Base-by-base conservation (phyloP, 176 grass and related monocot species). In the Triticum monococcum region DNA sequence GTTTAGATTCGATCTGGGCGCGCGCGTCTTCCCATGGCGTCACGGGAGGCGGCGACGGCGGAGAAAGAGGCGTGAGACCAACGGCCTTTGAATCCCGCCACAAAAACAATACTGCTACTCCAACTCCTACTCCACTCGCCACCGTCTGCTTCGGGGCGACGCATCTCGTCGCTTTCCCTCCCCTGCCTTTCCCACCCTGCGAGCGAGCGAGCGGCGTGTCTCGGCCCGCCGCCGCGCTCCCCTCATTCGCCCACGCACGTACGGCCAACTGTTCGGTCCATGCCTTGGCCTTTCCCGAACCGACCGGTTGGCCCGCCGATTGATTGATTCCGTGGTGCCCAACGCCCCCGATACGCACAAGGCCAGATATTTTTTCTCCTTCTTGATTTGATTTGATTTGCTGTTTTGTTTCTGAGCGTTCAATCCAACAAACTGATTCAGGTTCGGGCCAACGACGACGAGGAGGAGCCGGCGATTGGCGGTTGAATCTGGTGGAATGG, bases 401-500 rank as follows among this genome's bases (percentile, higher is more conserved):
- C 6, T 64, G n/a, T 45, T 0, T 60, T 31, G 28, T 81, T 64
- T 78, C 68, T 23, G 16, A 40, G 46, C 23, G 2, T 72, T 64
- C 45, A 52, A 78, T 77, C 35, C 31, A 72, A 37, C 24, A 33
- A 67, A 32, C 61, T 68, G 84, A 22, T 52, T 20, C 81, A 32
- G 22, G 30, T 68, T 14, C 81, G 35, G 79, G 81, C 63, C 12
- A 64, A 5, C 3, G 28, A 13, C 46, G 71, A 60, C 14, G 25
- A 22, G 23, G 68, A 67, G 57, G 38, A 4, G 67, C 46, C 7
- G 37, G 68, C 36, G 4, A 2, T 5, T 54, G 32, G 26, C 17
- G 57, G 79, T 65, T 64, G 48, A 54, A 74, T 75, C 69, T 84
- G 61, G 80, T 64, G 16, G 75, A 56, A 91, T 81, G 81, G 76